These are phyloP conservation scores for Neofusicoccum parvum DNA, from an alignment of 2,329 filamentous ascomycete species.

Conservation along the genomic window DNA sequence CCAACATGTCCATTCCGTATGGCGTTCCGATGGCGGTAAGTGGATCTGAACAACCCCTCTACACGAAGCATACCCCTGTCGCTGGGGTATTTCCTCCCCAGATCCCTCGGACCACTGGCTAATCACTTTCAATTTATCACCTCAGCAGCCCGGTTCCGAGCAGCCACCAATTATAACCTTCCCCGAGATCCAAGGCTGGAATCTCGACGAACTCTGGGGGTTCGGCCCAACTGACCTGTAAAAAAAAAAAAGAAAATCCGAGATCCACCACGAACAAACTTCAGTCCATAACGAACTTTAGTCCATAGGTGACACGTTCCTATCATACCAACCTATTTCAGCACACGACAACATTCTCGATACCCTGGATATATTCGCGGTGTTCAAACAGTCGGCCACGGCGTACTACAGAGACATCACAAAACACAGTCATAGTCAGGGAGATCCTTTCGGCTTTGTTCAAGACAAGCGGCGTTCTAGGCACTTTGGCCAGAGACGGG, in stretches of 20 bases:
- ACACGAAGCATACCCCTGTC: neutral
- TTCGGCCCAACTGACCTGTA: constrained; percentile 18
- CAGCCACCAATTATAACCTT: constrained; percentile 15
- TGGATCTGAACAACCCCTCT: neutral
- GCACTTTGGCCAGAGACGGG: no score
- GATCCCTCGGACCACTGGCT: neutral
- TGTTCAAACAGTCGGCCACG: no score
- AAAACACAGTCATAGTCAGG: no score
- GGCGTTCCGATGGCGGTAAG: constrained; percentile 3
- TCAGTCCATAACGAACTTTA: neutral
- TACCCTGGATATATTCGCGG: no score
- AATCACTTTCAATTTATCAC: neutral
- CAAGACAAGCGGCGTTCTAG: no score
- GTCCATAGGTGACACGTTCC: neutral
- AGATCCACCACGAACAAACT: neutral
- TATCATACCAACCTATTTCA: no score
- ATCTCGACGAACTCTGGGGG: constrained; percentile 14
- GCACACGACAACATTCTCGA: no score
- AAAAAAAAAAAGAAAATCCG: neutral
- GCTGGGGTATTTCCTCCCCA: neutral
- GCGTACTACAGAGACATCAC: no score
- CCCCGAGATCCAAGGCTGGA: constrained; percentile 19
- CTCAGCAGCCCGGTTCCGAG: constrained; percentile 7
- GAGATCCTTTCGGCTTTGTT: no score
- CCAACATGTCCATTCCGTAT: neutral